Conservation (phyloP, 805 yeast genomes). For the Ogataea naganishii region DNA sequence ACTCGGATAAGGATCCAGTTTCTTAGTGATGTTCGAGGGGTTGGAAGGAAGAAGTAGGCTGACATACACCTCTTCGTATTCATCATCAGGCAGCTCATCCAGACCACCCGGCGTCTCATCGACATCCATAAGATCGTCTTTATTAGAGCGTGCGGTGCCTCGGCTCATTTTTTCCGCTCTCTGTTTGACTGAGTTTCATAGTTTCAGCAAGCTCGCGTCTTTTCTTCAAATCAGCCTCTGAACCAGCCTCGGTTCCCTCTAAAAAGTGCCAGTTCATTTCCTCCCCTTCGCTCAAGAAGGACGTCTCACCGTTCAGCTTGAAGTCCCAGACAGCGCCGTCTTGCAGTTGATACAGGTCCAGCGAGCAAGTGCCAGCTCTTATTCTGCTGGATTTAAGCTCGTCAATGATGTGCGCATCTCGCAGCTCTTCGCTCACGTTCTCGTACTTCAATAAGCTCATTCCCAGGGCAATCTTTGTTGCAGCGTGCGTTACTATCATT, state of each 20-base stretch:
- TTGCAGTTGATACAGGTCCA: slow-evolving; percentile 49
- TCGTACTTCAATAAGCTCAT: slow-evolving; percentile 54
- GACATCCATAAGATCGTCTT: slow-evolving; percentile 5
- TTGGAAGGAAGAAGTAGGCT: slow-evolving; percentile 42
- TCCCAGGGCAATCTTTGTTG: slow-evolving; percentile 83
- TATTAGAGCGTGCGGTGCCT: slow-evolving; percentile 14
- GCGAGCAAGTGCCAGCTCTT: slow-evolving; percentile 78
- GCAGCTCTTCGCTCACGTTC: slow-evolving; percentile 44
- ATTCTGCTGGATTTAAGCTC: slow-evolving; percentile 25
- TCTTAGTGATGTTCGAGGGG: slow-evolving; percentile 15
- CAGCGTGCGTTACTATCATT: slow-evolving; percentile 86
- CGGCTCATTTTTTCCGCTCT: slow-evolving; percentile 8
- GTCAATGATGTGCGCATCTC: slow-evolving; percentile 31
- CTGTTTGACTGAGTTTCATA: slow-evolving; percentile 3
- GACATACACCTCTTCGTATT: slow-evolving; percentile 39
- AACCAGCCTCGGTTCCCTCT: slow-evolving; percentile 74
- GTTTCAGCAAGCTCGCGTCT: slow-evolving; percentile 24
- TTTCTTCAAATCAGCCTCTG: slow-evolving; percentile 71
- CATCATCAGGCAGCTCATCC: slow-evolving; percentile 17
- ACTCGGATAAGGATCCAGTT: too few relatives aligned
- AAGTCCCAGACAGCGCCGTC: slow-evolving; percentile 44
- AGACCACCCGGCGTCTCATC: slow-evolving; percentile 4
- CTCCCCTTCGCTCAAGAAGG: slow-evolving; percentile 67
- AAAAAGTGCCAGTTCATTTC: slow-evolving; percentile 92
- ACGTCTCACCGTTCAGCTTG: slow-evolving; percentile 63